Evolutionary conservation across 2,329 filamentous ascomycete species (phyloP).

Genomic region (Neonectria coccinea): DNA sequence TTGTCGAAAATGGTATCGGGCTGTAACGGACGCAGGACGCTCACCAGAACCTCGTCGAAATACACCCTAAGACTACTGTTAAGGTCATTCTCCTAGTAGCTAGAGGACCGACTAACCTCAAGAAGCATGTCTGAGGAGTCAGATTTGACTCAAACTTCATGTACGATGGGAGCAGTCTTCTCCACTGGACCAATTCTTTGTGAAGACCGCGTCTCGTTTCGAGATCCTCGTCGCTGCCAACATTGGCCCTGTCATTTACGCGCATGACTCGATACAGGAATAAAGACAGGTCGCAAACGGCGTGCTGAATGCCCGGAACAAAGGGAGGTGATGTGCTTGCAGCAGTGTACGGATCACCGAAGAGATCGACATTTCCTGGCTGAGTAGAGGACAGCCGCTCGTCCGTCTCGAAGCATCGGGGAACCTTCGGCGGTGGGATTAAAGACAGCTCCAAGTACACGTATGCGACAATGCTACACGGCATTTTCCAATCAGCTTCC

Average conservation of each 20-base stretch:
- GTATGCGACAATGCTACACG: conserved; percentile 26
- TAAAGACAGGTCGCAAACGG: conserved; percentile 31
- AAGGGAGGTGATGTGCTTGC: conserved; percentile 19
- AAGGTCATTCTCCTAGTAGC: not conserved
- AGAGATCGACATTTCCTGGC: conserved; percentile 22
- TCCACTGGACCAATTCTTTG: conserved; percentile 21
- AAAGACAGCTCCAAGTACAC: conserved; percentile 29
- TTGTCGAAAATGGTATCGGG: conserved; percentile 24
- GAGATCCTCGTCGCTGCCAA: conserved; percentile 22
- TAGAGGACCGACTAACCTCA: conserved; percentile 16
- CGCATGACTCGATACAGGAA: conserved; percentile 33
- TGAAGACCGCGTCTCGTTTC: conserved; percentile 13
- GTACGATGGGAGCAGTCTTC: conserved; percentile 17
- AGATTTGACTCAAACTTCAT: conserved; percentile 32
- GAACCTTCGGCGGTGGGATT: conserved; percentile 24
- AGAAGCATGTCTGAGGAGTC: conserved; percentile 31
- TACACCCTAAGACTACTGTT: conserved; percentile 19
- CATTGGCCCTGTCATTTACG: conserved; percentile 18
- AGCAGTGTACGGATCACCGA: conserved; percentile 18
- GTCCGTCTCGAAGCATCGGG: conserved; percentile 24
- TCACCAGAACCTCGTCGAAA: conserved; percentile 29
- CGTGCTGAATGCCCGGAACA: conserved; percentile 24
- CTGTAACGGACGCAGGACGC: conserved; percentile 23
- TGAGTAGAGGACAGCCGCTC: not conserved
- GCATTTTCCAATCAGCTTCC: too few species aligned